A percentile compares a stretch with the other conserved stretches of the same genome.
These are phyloP conservation scores for Anisodus acutangulus DNA, from an alignment of 257 asterid species.

Conservation along the genomic window DNA sequence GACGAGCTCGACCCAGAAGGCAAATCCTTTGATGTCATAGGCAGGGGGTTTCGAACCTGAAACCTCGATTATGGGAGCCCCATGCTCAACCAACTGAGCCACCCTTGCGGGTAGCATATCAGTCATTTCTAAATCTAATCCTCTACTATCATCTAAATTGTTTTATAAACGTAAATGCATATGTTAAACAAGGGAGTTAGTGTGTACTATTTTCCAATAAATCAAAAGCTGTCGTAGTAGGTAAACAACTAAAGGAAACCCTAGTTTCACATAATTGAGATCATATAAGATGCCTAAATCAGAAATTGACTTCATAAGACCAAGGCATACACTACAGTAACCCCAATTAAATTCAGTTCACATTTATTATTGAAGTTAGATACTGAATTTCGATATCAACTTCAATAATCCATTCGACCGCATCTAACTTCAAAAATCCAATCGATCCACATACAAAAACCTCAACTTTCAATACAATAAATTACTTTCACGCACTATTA, in stretches of 20 bases:
- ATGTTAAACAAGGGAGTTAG: neutral
- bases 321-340: neutral
- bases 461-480: constrained; percentile 3
- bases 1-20: no score
- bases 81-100: no score
- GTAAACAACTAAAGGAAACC: neutral
- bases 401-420: neutral
- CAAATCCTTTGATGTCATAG: no score
- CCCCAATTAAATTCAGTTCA: constrained; percentile 16
- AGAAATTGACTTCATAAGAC: neutral
- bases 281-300: neutral
- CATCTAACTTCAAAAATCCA: neutral
- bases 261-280: neutral
- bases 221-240: neutral
- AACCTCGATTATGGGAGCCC: no score
- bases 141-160: neutral
- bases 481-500: neutral
- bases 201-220: neutral
- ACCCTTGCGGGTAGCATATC: no score
- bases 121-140: neutral
- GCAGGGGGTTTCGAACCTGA: no score
- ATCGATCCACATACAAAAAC: neutral
- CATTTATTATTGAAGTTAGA: no score
- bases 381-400: no score
- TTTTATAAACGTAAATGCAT: neutral